A percentile compares a stretch with the other conserved stretches of the same genome.
These are phyloP conservation scores for Exophiala sideris DNA, from an alignment of 2,329 filamentous ascomycete genomes.

Conservation along the genomic window DNA sequence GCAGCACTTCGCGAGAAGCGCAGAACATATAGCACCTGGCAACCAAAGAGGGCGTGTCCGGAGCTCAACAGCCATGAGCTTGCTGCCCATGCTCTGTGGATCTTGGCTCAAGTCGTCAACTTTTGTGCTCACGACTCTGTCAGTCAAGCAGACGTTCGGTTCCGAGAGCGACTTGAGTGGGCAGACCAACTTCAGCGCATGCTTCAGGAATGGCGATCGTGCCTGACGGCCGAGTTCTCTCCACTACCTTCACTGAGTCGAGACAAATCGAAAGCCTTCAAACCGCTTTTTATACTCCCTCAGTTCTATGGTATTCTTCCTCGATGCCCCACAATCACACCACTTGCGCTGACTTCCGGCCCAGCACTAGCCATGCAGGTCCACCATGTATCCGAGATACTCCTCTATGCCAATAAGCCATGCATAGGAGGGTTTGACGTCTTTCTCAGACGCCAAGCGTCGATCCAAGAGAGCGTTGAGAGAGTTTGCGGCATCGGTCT, in stretches of 20 bases:
- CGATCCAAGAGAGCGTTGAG: constrained; percentile 21
- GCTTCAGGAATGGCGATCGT: constrained; percentile 30
- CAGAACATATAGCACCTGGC: constrained; percentile 58
- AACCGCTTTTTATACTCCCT: constrained; percentile 30
- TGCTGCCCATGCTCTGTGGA: constrained; percentile 52
- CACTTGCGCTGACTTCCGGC: background rate
- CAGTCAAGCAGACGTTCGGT: background rate
- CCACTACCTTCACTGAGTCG: constrained; percentile 24
- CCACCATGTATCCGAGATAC: background rate
- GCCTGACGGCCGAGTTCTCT: constrained; percentile 30
- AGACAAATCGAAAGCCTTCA: constrained; percentile 14
- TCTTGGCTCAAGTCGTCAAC: constrained; percentile 46
- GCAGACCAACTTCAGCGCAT: constrained; percentile 11
- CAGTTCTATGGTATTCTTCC: constrained; percentile 26
- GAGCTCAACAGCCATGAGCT: constrained; percentile 54
- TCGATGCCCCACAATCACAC: background rate
- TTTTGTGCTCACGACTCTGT: constrained; percentile 5
- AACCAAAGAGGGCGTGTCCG: constrained; percentile 48
- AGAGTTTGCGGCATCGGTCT: constrained; percentile 31
- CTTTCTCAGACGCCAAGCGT: background rate
- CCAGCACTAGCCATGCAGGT: background rate
- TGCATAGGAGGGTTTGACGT: background rate
- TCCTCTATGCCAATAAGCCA: background rate
- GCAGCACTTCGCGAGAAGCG: constrained; percentile 59
- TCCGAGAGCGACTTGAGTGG: background rate